Base-by-base conservation (phyloP, 2,329 filamentous ascomycete species). In the Botryosphaeria dothidea region DNA sequence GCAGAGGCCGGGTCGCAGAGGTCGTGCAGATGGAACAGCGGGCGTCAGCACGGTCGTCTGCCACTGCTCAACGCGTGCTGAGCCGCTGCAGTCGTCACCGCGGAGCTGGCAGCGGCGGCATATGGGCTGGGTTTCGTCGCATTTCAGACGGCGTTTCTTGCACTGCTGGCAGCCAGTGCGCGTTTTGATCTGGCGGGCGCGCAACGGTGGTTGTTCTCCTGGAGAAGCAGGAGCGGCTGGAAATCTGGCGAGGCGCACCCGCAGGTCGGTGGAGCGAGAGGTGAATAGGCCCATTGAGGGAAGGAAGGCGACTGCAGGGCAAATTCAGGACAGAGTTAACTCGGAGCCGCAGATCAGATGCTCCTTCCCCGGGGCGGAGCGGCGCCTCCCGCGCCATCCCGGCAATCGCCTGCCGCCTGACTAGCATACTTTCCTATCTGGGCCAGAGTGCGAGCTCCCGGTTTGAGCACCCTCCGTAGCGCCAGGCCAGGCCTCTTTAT, bases 121-220 rank as follows among this genome's bases (percentile, higher is more conserved):
- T 19, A 17, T 11, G 8, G 65, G 65, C 41, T 57, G 61, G 19
- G 25, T 45, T 57, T 67, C 36, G 38, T 67, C 65, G 46, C 65
- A 67, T 57, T 65, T 67, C 31, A 67, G 45, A 27, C 46, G 56
- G 29, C 65, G 52, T 38, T 21, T 9, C 46, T 65, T 67, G 43
- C 65, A 67, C 17, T 56, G 54, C 21, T 38, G 21, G 31, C 65
- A 67, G 29, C 31, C 65, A 45, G 54, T 62, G 27, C 62, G 65
- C 25, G 21, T 54, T 45, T 62, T 65, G 57, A 46, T 46, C 13
- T 46, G 43, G 43, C 43, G 43, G 7, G 43, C 43, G 6, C 43
- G 43, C 43, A 46, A n/a, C 43, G 43, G 43, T 23, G 43, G n/a
- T 5, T 5, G 43, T 21, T 23, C 6, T 21, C 2, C 4, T 2